Percentiles rank a stretch among this genome's conserved stretches.
Evolutionary conservation across 225 moss, liverwort and hornwort genomes (phyloP).

Genomic region (Pleurozium schreberi): DNA sequence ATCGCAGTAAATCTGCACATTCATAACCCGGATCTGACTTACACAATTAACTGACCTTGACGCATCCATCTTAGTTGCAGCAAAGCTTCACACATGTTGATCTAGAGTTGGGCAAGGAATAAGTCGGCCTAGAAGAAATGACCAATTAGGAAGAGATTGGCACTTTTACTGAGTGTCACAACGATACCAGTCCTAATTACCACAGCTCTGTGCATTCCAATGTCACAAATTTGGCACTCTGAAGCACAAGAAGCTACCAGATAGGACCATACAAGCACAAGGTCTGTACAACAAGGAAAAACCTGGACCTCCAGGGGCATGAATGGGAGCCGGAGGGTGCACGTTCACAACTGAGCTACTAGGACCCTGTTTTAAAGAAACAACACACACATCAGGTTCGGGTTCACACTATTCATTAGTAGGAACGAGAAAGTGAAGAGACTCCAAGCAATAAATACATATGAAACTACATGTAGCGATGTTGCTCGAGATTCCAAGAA

Average conservation of each 20-base stretch:
- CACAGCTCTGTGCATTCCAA: background rate
- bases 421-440: background rate
- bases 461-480: background rate
- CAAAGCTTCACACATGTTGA: background rate
- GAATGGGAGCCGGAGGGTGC: slow-evolving; percentile 57
- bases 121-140: background rate
- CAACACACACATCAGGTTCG: background rate
- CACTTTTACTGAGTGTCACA: background rate
- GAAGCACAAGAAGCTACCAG: background rate
- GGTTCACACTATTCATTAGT: background rate
- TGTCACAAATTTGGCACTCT: background rate
- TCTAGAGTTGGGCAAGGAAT: background rate
- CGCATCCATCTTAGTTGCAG: background rate
- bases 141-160: background rate
- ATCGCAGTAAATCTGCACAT: background rate
- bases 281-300: background rate
- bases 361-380: slow-evolving; percentile 19
- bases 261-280: background rate
- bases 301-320: slow-evolving; percentile 59
- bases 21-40: background rate
- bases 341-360: slow-evolving; percentile 28
- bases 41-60: background rate
- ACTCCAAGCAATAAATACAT: background rate
- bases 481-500: background rate
- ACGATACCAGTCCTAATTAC: no score